Base-by-base conservation (phyloP, 2,329 filamentous ascomycete species). In the Aspergillus unguis region DNA sequence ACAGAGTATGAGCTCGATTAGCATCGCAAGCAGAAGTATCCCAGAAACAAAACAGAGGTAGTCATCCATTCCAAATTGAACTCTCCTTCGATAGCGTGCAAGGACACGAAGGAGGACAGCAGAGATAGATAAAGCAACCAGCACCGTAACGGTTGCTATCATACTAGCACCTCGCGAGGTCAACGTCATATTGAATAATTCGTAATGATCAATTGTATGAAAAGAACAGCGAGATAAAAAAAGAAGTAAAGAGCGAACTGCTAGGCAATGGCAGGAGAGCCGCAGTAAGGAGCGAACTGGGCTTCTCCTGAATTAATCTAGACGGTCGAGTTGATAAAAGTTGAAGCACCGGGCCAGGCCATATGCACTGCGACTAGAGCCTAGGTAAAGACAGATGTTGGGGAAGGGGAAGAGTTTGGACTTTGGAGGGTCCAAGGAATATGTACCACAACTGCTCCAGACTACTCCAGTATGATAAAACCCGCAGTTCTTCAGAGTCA, bases 1-100 rank as follows among this genome's bases (percentile, higher is more conserved):
- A 69, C 66, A 69, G 31, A 69, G 42, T 27, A 59, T 40, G 43
- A 69, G 41, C 50, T 69, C 65, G 31, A 67, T 52, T 29, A 67
- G 46, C 66, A 69, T 69, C 4, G 52, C 62, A 44, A 68, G 48
- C 27, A 69, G 49, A 7, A 68, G 54, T 23, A 60, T 44, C 44
- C 64, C 60, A 5, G 65, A 64, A 0, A 59, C 3, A 17, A 66
- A 56, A 44, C 61, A 65, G 10, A 69, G 60, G 46, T 69, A 67
- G 50, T 69, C 66, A 55, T 69, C 65, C n/a, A 65, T 25, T 0
- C 63, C 66, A 31, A 69, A 63, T 5, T 52, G 50, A 7, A 69
- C 64, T 58, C 63, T 59, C 28, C 66, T 59, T 37, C 59, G 63
- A 4, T 65, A 32, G 10, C 66, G 62, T 41, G 66, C 66, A 29